Evolutionary conservation across 805 yeast species (phyloP), one percentile per base, ranked within the genome.

Genomic region (Barnettozyma sucrosica): DNA sequence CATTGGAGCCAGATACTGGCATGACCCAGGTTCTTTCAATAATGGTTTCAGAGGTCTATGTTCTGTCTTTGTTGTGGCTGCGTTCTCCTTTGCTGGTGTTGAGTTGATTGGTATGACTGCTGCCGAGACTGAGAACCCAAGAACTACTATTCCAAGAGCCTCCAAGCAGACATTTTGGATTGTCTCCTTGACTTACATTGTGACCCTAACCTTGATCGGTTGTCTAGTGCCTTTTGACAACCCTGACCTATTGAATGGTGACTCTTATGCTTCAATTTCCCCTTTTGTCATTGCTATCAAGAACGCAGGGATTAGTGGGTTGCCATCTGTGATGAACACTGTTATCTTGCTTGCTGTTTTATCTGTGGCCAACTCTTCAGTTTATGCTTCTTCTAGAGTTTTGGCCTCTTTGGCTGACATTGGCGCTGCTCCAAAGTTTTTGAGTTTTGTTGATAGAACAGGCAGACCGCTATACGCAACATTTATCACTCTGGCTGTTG

Each of bases 221-320:
- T 74, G 79, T 65, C 74, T 81, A 51, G 92, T 87, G n/a, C 90
- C 92, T 14, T 83, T 73, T 61, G 70, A 69, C 49, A 76, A 79
- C 50, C 55, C 62, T 1, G 64, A 77, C 51, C 65, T 75, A 46
- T 76, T 77, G 49, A 69, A 76, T 26, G 64, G 74, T 48, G 74
- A 70, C 42, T 79, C 74, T 45, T 79, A 77, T 53, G 84, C 83
- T 39, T 66, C 81, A 14, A 85, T 89, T 11, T 84, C 90, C 14
- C 92, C 93, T 14, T 85, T 85, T 55, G 92, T 85, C 46, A 79
- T 85, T 66, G 86, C 92, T 28, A 77, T 83, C 48, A 69, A 64
- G 30, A 71, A 74, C 43, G 85, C 84, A 24, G 86, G 87, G 50
- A 80, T 82, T 52, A 67, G 63, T 28, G 89, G 82, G 38, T 65